Conservation (phyloP, 805 yeast species). For the Candida succiphila region DNA sequence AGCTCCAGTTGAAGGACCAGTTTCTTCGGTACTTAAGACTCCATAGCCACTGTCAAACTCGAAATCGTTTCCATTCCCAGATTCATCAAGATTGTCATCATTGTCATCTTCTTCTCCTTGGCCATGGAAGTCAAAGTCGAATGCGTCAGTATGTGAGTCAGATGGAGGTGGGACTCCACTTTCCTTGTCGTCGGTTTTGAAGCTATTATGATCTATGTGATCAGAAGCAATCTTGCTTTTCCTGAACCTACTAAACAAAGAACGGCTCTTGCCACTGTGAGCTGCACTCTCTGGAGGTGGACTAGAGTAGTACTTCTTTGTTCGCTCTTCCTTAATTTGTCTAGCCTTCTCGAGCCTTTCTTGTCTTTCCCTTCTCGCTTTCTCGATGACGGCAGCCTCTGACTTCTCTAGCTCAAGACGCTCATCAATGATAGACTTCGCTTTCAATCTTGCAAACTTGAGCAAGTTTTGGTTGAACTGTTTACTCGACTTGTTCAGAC, state of each 20-base stretch:
- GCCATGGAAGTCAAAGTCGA: too few species aligned
- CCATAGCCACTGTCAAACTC: too few species aligned
- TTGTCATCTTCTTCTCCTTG: background rate
- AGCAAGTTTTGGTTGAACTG: conserved; percentile 13
- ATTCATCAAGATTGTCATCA: background rate
- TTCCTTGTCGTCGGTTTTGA: too few species aligned
- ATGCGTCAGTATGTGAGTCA: too few species aligned
- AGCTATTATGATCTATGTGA: conserved; percentile 17
- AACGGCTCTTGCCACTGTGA: too few species aligned
- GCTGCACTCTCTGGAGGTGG: too few species aligned
- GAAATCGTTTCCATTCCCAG: background rate
- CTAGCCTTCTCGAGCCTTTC: conserved; percentile 10
- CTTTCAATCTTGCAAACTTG: conserved; percentile 9
- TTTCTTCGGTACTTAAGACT: background rate
- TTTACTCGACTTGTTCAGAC: conserved; percentile 2
- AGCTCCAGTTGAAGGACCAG: background rate
- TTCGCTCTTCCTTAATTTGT: conserved; percentile 12
- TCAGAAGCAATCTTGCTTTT: conserved; percentile 21
- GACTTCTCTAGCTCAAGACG: conserved; percentile 8
- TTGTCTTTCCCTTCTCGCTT: conserved; percentile 15
- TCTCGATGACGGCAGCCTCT: conserved; percentile 6
- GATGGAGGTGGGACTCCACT: too few species aligned
- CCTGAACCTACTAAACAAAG: too few species aligned
- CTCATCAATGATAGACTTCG: conserved; percentile 12
- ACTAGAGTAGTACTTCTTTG: conserved; percentile 10